A percentile compares a stretch with the other conserved stretches of the same genome.
Evolutionary conservation across 805 yeast genomes (phyloP).

Genomic region (Wickerhamiella dianesei): DNA sequence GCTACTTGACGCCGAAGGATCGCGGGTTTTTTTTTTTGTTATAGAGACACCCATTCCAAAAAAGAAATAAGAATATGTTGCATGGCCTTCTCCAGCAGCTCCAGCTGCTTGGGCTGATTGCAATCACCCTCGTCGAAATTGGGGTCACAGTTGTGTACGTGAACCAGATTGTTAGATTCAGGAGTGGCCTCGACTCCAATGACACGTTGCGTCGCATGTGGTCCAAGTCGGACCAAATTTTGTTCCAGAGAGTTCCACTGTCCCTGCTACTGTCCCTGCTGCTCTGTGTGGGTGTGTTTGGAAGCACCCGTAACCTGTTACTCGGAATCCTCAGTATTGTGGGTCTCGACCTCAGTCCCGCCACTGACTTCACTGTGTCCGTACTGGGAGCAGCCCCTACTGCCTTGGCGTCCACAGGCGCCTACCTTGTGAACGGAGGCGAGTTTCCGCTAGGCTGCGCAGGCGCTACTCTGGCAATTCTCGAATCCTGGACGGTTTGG

Average conservation of each 20-base stretch:
- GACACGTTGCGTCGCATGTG: slow-evolving; percentile 19
- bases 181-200: slow-evolving; percentile 18
- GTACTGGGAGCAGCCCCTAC: slow-evolving; percentile 11
- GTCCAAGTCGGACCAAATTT: slow-evolving; percentile 17
- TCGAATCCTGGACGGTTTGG: background rate
- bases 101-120: slow-evolving; percentile 12
- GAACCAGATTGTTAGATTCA: slow-evolving; percentile 18
- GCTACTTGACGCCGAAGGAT: background rate
- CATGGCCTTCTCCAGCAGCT: slow-evolving; percentile 10
- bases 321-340: slow-evolving; percentile 15
- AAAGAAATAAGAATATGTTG: background rate
- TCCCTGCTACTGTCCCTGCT: slow-evolving; percentile 13
- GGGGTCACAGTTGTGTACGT: slow-evolving; percentile 16
- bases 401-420: slow-evolving; percentile 11
- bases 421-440: slow-evolving; percentile 17
- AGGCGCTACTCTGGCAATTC: background rate
- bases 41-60: background rate
- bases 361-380: slow-evolving; percentile 10
- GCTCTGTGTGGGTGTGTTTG: slow-evolving; percentile 14
- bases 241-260: slow-evolving; percentile 15
- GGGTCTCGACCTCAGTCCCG: slow-evolving; percentile 10
- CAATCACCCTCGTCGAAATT: slow-evolving; percentile 13
- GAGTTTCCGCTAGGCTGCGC: background rate
- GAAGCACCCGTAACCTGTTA: slow-evolving; percentile 12
- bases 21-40: background rate